Base-by-base conservation (phyloP, 805 yeast species). In the Pichia paraexigua region DNA sequence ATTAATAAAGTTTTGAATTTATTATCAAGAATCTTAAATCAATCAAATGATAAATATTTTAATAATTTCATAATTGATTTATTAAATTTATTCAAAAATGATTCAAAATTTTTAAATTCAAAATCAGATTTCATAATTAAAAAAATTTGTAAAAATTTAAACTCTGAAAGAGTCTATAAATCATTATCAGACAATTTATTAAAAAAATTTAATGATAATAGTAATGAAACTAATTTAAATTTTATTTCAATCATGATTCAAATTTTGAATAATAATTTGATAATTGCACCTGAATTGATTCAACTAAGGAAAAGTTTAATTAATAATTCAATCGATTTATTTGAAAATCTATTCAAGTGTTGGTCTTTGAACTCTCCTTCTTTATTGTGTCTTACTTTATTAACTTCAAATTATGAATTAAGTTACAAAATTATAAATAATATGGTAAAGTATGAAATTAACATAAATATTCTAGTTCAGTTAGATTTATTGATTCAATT, bases 281-380 rank as follows among this genome's bases (percentile, higher is more conserved):
- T 94, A 15, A 87, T 95, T 3, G 85, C 96, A 0, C 89, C 87
- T 2, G 98, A 94, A 61, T 73, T 94, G 47, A 68, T 79, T 0
- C 73, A 74, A 2, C 73, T 94, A 56, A 77, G 99, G 49, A 80
- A 78, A 52, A 79, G 85, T 59, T 70, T 92, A 48, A 75, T 59
- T 25, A 56, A 54, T 9, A 80, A 85, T 59, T 70, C 92, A 47
- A 74, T 57, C 39, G 56, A 58, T 22, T 72, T 91, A 41, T 94
- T 94, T 64, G 76, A 85, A 27, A 72, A 83, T 0, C 71, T 94
- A 50, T 94, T 92, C 69, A 82, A 80, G 61, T 82, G 95, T 52
- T 94, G 99, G 99, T 83, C 95, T 57, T 84, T 85, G 54, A 92
- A 89, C 63, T 83, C 96, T 0, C 90, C 95, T 1, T 91, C 97